Percentiles rank a stretch among this genome's conserved stretches.
These are phyloP conservation scores for Trametes sp. DNA, from an alignment of 1,284 basidiomycete genomes.

Conservation along the genomic window DNA sequence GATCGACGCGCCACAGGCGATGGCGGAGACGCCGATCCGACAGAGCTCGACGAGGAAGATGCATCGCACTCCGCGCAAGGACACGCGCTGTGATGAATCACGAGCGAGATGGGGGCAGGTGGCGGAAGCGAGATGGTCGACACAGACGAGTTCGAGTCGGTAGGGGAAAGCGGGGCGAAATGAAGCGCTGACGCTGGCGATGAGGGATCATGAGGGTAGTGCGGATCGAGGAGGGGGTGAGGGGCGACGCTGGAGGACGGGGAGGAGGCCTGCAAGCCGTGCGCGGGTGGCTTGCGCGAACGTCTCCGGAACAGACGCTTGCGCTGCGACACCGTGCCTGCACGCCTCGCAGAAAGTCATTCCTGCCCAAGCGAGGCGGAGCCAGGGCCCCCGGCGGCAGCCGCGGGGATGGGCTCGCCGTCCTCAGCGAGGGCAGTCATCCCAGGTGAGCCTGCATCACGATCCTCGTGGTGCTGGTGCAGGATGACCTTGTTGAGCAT, in stretches of 20 bases:
- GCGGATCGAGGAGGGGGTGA: neutral
- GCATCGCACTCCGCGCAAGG: conserved; percentile 16
- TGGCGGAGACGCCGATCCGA: neutral
- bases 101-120: conserved; percentile 4
- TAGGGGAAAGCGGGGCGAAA: conserved; percentile 20
- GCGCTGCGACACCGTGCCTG: conserved; percentile 29
- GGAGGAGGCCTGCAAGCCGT: conserved; percentile 25
- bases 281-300: conserved; percentile 26
- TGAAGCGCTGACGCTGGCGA: conserved; percentile 27
- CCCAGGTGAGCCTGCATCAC: conserved; percentile 4
- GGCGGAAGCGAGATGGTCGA: conserved; percentile 28
- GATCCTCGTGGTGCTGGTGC: conserved; percentile 18
- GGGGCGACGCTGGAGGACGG: conserved; percentile 23
- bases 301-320: conserved; percentile 31
- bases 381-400: neutral
- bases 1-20: conserved; percentile 50
- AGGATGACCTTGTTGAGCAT: conserved; percentile 30
- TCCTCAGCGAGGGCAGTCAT: conserved; percentile 20
- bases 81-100: conserved; percentile 5
- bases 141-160: conserved; percentile 27
- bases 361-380: conserved; percentile 17
- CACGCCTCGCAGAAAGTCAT: conserved; percentile 41
- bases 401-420: conserved; percentile 2
- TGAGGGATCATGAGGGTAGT: neutral
- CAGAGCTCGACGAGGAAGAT: conserved; percentile 1